Evolutionary conservation across 345 rosid species (phyloP).

Genomic region (Trapa incisa): DNA sequence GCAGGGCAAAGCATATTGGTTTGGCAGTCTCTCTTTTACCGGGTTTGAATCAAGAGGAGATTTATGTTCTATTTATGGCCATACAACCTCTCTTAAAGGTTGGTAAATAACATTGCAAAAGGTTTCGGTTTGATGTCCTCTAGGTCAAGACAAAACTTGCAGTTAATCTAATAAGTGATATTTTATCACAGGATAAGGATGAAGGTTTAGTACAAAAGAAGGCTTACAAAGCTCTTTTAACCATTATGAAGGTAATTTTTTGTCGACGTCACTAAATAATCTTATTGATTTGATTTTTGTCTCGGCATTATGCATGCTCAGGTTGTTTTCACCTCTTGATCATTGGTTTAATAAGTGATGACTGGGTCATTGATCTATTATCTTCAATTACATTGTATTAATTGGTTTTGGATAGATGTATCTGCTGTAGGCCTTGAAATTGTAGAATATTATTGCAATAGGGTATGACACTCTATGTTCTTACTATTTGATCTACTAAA

Average conservation of each 20-base stretch:
- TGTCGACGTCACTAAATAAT: not conserved
- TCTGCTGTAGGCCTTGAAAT: not conserved
- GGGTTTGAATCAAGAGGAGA: conserved; percentile 46
- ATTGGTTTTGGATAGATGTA: not conserved
- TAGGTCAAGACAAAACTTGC: not conserved
- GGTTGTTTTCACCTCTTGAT: not conserved
- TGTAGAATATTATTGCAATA: not conserved
- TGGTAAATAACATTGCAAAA: conserved; percentile 7
- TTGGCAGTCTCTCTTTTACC: conserved; percentile 73
- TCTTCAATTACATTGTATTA: not conserved
- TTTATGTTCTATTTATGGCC: conserved; percentile 44
- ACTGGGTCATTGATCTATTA: not conserved
- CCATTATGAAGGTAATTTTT: conserved; percentile 56
- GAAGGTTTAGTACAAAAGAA: conserved; percentile 79
- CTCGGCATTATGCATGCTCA: not conserved
- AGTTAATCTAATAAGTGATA: not conserved
- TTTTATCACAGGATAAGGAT: conserved; percentile 39
- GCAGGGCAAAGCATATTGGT: conserved; percentile 74
- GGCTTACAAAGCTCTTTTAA: conserved; percentile 84
- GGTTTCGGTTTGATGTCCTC: conserved; percentile 1
- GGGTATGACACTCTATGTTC: not conserved
- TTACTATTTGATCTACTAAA: not conserved
- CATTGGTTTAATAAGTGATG: not conserved
- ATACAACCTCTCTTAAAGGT: conserved; percentile 79
- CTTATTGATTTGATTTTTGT: not conserved